A percentile compares a stretch with the other conserved stretches of the same genome.
These are phyloP conservation scores for Penicillium frequentans DNA, from an alignment of 2,329 filamentous ascomycete species.

Conservation along the genomic window DNA sequence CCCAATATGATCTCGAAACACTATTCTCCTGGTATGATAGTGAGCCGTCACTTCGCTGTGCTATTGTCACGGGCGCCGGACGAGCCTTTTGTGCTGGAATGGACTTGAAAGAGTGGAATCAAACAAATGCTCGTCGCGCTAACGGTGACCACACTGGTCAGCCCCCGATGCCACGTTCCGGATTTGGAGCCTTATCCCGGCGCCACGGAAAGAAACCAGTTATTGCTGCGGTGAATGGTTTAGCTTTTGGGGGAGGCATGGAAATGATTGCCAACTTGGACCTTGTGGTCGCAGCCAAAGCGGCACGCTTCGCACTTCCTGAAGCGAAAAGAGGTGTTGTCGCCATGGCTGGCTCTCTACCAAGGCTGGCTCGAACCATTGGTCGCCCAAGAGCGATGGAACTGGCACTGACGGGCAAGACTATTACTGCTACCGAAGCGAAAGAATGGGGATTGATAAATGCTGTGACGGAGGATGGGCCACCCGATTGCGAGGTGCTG, in stretches of 20 bases:
- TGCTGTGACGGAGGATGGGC: slow-evolving; percentile 10
- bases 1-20: slow-evolving; percentile 16
- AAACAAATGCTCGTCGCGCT: slow-evolving; percentile 8
- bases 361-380: slow-evolving; percentile 14
- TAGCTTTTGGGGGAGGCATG: slow-evolving; percentile 15
- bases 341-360: slow-evolving; percentile 16
- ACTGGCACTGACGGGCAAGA: slow-evolving; percentile 12
- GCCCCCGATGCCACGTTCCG: slow-evolving; percentile 16
- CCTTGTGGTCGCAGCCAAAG: slow-evolving; percentile 12
- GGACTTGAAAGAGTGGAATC: slow-evolving; percentile 17
- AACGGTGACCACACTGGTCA: slow-evolving; percentile 9
- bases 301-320: slow-evolving; percentile 14
- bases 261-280: slow-evolving; percentile 17
- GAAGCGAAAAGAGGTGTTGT: slow-evolving; percentile 16
- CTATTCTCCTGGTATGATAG: slow-evolving; percentile 16
- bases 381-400: slow-evolving; percentile 13
- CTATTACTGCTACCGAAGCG: slow-evolving; percentile 10
- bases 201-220: slow-evolving; percentile 17
- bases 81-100: slow-evolving; percentile 20
- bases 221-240: slow-evolving; percentile 15
- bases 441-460: slow-evolving; percentile 17
- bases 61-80: slow-evolving; percentile 14
- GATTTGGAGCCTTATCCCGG: slow-evolving; percentile 12
- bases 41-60: slow-evolving; percentile 15
- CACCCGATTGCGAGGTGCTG: slow-evolving; percentile 5